Percentiles rank a stretch among this genome's conserved stretches.
Conservation (phyloP, 768 basidiomycete species). For the Pleurotus djamor region DNA sequence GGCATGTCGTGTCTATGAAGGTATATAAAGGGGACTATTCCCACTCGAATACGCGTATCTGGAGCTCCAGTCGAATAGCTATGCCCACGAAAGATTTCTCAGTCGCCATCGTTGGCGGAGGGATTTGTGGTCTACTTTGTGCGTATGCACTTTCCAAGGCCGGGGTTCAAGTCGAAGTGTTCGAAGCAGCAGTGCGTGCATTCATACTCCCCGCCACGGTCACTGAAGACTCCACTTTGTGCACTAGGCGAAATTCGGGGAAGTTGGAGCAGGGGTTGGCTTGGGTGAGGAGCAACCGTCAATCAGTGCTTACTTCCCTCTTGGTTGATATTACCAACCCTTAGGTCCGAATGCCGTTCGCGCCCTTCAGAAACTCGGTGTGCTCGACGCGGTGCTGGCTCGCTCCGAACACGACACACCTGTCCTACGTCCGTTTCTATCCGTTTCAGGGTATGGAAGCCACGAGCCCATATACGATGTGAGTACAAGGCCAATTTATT, state of each 20-base stretch:
- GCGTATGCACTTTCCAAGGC: slow-evolving; percentile 39
- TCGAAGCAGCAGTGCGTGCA: slow-evolving; percentile 46
- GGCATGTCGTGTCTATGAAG: no score
- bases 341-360: slow-evolving; percentile 50
- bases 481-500: no score
- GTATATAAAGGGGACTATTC: no score
- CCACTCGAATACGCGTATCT: no score
- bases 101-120: slow-evolving; percentile 55
- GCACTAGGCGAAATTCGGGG: slow-evolving; percentile 40
- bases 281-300: slow-evolving; percentile 35
- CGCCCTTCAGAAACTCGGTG: slow-evolving; percentile 39
- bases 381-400: slow-evolving; percentile 39
- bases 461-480: slow-evolving; percentile 47
- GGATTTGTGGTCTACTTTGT: slow-evolving; percentile 50
- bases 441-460: slow-evolving; percentile 36
- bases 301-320: neutral
- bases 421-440: slow-evolving; percentile 30
- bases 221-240: neutral
- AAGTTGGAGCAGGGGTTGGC: slow-evolving; percentile 56
- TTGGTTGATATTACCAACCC: neutral
- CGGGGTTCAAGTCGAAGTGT: slow-evolving; percentile 46
- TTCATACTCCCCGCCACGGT: neutral
- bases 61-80: no score
- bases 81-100: slow-evolving; percentile 34
- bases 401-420: slow-evolving; percentile 30